phyloP scores from a whole-genome alignment of 2,329 filamentous ascomycete species.

The Ophiostoma sp. region DNA sequence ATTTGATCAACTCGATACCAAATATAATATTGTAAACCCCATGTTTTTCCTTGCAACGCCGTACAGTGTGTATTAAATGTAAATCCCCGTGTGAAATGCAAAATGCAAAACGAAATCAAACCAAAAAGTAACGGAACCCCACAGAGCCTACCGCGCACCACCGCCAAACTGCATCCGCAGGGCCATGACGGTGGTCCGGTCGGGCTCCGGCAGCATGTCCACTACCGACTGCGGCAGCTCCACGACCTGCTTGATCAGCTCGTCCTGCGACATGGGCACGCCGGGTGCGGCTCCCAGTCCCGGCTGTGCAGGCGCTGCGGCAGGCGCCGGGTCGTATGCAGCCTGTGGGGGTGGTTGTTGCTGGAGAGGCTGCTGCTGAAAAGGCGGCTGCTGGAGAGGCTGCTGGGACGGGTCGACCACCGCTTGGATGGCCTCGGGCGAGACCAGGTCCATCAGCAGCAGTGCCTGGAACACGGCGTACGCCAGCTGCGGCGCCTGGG shows the following conservation, averaged over 20 bases:
- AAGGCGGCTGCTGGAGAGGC: neutral
- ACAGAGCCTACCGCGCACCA: conserved; percentile 16
- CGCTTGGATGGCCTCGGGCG: conserved; percentile 72
- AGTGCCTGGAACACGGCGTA: conserved; percentile 95
- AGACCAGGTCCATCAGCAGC: conserved; percentile 86
- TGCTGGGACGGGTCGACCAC: conserved; percentile 50
- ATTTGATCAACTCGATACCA: neutral
- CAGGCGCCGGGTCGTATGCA: conserved; percentile 32
- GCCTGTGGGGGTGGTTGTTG: conserved; percentile 36
- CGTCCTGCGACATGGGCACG: conserved; percentile 53
- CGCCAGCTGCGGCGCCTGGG: conserved; percentile 83
- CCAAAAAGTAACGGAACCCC: neutral
- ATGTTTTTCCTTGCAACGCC: conserved; percentile 10
- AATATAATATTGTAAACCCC: neutral
- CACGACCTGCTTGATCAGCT: conserved; percentile 75
- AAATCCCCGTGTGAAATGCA: neutral
- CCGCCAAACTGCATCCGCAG: conserved; percentile 45
- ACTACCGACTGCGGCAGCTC: conserved; percentile 75
- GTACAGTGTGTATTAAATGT: neutral
- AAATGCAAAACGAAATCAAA: neutral
- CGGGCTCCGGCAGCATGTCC: conserved; percentile 67
- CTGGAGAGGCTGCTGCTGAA: conserved; percentile 35
- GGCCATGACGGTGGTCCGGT: conserved; percentile 73
- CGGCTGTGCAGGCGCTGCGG: conserved; percentile 13
- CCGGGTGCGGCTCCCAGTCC: conserved; percentile 20